Evolutionary conservation across 2,329 filamentous ascomycete species (phyloP).

Genomic region (Nemania bipapillata): DNA sequence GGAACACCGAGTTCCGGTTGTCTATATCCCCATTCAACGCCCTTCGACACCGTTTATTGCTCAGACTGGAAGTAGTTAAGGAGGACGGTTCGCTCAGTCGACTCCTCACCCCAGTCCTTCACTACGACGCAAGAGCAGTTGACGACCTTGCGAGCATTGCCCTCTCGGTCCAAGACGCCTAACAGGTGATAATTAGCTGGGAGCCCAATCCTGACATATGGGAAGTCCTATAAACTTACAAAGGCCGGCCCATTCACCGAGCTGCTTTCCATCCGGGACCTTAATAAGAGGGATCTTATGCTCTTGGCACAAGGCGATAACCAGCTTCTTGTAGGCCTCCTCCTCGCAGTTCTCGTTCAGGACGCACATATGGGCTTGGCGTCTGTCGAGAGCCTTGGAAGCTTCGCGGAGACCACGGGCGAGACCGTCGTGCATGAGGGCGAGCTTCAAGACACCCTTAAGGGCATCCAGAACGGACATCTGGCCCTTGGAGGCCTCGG

Average conservation of each 20-base stretch:
- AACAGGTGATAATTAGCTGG: conserved; percentile 49
- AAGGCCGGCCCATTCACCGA: conserved; percentile 99
- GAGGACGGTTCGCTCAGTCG: conserved; percentile 96
- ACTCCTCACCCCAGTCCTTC: conserved; percentile 99
- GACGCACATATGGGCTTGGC: conserved; percentile 99
- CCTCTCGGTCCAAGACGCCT: conserved; percentile 99
- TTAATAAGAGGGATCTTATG: conserved; percentile 99
- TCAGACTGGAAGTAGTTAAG: conserved; percentile 99
- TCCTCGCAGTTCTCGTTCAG: conserved; percentile 99
- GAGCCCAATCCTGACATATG: neutral
- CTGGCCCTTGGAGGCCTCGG: conserved; percentile 87
- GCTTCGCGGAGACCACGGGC: conserved; percentile 98
- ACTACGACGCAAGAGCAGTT: conserved; percentile 99
- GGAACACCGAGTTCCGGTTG: conserved; percentile 43
- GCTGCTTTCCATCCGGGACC: conserved; percentile 99
- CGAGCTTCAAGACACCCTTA: conserved; percentile 98
- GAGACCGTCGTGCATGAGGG: conserved; percentile 99
- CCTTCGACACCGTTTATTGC: conserved; percentile 63
- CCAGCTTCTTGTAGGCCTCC: conserved; percentile 99
- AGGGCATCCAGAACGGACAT: conserved; percentile 99
- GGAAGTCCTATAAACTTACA: conserved; percentile 73
- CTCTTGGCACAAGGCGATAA: conserved; percentile 97
- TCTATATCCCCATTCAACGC: conserved; percentile 51
- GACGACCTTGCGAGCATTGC: conserved; percentile 99
- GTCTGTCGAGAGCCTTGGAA: conserved; percentile 97